Evolutionary conservation across 805 yeast genomes (phyloP), one percentile per base, ranked within the genome.

Genomic region (Debaryomyces tyrocola): DNA sequence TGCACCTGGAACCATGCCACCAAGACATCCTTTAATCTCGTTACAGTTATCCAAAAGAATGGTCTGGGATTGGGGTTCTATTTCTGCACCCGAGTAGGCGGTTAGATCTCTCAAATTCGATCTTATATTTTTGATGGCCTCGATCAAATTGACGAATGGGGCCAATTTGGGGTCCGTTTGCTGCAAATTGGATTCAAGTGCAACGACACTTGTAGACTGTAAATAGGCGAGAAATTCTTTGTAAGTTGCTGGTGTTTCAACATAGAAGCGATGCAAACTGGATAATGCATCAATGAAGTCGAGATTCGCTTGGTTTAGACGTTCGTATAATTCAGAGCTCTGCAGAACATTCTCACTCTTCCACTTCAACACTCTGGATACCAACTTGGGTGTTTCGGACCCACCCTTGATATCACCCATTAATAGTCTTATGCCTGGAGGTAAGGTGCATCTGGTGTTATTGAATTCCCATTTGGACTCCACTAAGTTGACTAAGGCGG

Each of bases 1-100:
- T 0, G 99, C 99, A 2, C 99, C 99, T 0, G 99, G 99, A 3
- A 94, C 96, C 29, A 94, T 91, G n/a, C 96, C 97, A 0, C 96
- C 96, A 15, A 92, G 55, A 27, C 90, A 94, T 12, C 99, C 99
- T 0, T 70, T 71, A 17, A 88, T 59, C 7, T 46, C 38, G 6
- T 64, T 53, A 35, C 75, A 62, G 14, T 70, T 62, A 58, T 92
- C 82, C 6, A 94, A 67, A 5, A 94, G 70, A 1, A 54, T 49
- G 0, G 96, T 87, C 65, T 94, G 99, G 17, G 75, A 70, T 1
- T 60, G 64, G 0, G 99, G 99, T 64, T 94, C 98, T 41, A 94
- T 81, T n/a, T 86, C 90, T 0, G 95, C 97, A 0, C 85, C 87
- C 0, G 96, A 76, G 21, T 73, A 71, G 2, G 54, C 48, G 0